Evolutionary conservation across 2,329 filamentous ascomycete genomes (phyloP).

Genomic region (Ascosphaera acerosa): DNA sequence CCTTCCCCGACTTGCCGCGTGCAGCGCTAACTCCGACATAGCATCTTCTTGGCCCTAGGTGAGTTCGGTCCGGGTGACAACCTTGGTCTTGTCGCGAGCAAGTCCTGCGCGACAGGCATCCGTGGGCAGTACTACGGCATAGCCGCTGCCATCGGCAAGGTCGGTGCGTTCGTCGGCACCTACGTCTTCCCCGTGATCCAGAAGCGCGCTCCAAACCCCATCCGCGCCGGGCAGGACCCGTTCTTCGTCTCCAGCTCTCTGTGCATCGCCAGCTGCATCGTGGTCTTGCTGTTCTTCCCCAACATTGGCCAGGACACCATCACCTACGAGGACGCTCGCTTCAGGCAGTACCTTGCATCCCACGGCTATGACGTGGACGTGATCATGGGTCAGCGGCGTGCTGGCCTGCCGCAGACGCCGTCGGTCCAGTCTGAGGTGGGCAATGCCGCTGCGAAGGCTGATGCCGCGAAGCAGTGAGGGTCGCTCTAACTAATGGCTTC

Average conservation of each 20-base stretch:
- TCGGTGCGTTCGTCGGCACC: conserved; percentile 55
- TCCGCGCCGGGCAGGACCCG: conserved; percentile 50
- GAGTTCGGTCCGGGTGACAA: conserved; percentile 78
- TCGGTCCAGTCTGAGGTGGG: no score
- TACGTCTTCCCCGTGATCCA: conserved; percentile 54
- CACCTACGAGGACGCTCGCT: conserved; percentile 45
- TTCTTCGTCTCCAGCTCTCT: conserved; percentile 66
- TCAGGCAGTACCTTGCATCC: conserved; percentile 44
- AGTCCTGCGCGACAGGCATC: conserved; percentile 72
- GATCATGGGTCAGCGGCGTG: not conserved
- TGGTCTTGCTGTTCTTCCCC: conserved; percentile 45
- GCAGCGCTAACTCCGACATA: conserved; percentile 5
- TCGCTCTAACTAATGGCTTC: no score
- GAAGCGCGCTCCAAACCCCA: conserved; percentile 27
- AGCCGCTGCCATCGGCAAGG: conserved; percentile 21
- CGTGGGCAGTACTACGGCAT: conserved; percentile 45
- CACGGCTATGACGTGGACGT: conserved; percentile 43
- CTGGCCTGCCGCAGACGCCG: not conserved
- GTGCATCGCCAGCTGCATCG: conserved; percentile 45
- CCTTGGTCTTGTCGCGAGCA: conserved; percentile 65
- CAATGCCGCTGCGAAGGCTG: no score
- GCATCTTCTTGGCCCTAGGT: conserved; percentile 49
- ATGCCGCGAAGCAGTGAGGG: no score
- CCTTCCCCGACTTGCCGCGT: not conserved
- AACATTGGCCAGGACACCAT: conserved; percentile 62